Percentiles rank a stretch among this genome's conserved stretches.
Conservation (phyloP, 495 filamentous ascomycete species). For the Penicillium bialowiezense region DNA sequence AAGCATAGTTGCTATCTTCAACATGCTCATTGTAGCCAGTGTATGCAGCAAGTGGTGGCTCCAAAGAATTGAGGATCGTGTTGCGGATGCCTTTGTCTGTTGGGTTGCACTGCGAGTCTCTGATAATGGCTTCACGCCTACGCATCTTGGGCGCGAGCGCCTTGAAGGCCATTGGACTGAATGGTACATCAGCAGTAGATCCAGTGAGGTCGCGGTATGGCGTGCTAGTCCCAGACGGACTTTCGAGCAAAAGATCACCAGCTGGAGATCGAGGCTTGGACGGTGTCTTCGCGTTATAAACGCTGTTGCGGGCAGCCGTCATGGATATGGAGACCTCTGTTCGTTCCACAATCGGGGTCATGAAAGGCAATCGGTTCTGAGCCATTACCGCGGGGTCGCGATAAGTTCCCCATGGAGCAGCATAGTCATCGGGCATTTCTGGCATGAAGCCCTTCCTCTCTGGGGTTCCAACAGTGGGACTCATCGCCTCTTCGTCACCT, state of each 20-base stretch:
- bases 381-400: conserved; percentile 71
- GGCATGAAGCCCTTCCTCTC: conserved; percentile 54
- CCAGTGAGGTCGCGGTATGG: conserved; percentile 31
- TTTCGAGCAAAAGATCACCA: conserved; percentile 31
- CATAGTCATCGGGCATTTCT: conserved; percentile 81
- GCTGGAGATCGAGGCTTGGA: conserved; percentile 47
- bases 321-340: conserved; percentile 80
- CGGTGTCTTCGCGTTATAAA: conserved; percentile 70
- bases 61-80: conserved; percentile 67
- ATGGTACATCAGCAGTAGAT: conserved; percentile 35
- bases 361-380: conserved; percentile 89
- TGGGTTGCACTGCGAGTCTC: conserved; percentile 83
- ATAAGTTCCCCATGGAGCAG: conserved; percentile 69
- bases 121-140: conserved; percentile 62
- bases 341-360: conserved; percentile 96
- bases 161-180: conserved; percentile 51
- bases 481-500: conserved; percentile 18
- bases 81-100: conserved; percentile 70
- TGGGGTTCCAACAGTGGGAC: conserved; percentile 21
- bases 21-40: conserved; percentile 72
- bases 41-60: conserved; percentile 69
- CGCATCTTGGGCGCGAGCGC: conserved; percentile 22
- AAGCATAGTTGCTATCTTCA: conserved; percentile 56
- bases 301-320: conserved; percentile 53
- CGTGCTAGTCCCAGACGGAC: conserved; percentile 26